Evolutionary conservation across 2,329 filamentous ascomycete genomes (phyloP), one percentile per base, ranked within the genome.

Genomic region (Penicillium concentricum): DNA sequence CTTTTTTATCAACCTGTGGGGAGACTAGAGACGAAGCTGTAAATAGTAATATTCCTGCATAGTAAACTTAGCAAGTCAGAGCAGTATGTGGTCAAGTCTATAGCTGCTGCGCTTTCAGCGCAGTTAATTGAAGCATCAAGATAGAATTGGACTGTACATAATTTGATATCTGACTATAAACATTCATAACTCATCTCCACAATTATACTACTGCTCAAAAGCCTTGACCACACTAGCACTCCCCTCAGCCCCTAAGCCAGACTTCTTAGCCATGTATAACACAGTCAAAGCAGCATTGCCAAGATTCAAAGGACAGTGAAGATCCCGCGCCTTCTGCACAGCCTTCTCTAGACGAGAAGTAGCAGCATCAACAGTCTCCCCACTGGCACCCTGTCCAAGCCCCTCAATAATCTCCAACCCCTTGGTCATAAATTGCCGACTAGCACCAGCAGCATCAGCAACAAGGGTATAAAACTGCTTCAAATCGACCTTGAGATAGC

Each of bases 381-480:
- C 35, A 32, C 13, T 28, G n/a, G 64, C 66, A 13, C 62, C 62
- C 28, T 66, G 58, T 0, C 60, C 67, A 9, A 67, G 61, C 0
- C 68, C 71, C 43, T 71, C 65, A 22, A 74, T 72, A 67, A 76
- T 76, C 44, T 74, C 73, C 49, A 69, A 44, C 1, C 71, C 74
- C 32, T 68, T 68, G 5, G 71, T 72, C 48, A 73, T 74, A 59
- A 81, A 81, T 61, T 79, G 74, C 18, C 68, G 73, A 57, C 75
- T 79, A 51, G 74, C 75, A 2, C 79, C 79, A 0, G 79, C 79
- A 3, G 79, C 79, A 57, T 79, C 76, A 45, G 70, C 71, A 43
- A 81, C 78, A 47, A 81, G 75, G 12, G 74, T 73, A 61, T 74
- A 77, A 70, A 81, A 79, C 55, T 76, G 71, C 51, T 70, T 66